Base-by-base conservation (phyloP, 23 red algal genomes). In the Agarophyton chilense region DNA sequence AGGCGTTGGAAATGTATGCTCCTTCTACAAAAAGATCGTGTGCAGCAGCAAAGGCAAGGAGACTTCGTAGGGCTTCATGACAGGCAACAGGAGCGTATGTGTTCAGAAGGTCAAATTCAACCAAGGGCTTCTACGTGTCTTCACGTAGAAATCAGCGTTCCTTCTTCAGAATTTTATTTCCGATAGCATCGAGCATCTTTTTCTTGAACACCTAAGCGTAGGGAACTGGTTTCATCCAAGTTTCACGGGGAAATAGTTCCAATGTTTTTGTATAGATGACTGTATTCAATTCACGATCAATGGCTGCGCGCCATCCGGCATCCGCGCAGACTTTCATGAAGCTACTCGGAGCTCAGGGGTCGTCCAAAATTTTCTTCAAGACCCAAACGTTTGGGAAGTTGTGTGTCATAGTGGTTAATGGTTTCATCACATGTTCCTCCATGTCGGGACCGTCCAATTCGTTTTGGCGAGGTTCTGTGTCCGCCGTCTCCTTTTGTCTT, bases 1-100 rank as follows among this genome's bases (percentile, higher is more conserved):
- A 72, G 13, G 81, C 0, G 40, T 68, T 86, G 0, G 51, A 39
- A 7, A 86, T 58, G 22, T 86, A 26, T 36, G n/a, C 1, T 46
- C 60, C 81, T 86, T 86, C 81, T 16, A 86, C 8, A 40, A 71
- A 17, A 49, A 86, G 40, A 34, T 68, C 62, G 38, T 2, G 29
- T 47, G 81, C 60, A 52, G 81, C 34, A 11, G 81, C 57, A 29
- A 57, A 52, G 29, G 58, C 60, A 4, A 86, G 13, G 26, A 86
- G 39, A 72, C 70, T 86, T 12, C 60, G 36, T 22, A 86, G 1
- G 17, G 56, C 60, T 22, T 86, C 81, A 52, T 55, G 81, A 19
- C 51, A 72, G 13, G 81, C 60, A 45, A 86, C 60, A n/a, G 61
- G 65, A 4, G 81, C 56, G 42, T 86, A 86, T 4, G 58, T 54